Evolutionary conservation across 2,329 filamentous ascomycete species (phyloP), one percentile per base, ranked within the genome.

Genomic region (Alternaria sp.): DNA sequence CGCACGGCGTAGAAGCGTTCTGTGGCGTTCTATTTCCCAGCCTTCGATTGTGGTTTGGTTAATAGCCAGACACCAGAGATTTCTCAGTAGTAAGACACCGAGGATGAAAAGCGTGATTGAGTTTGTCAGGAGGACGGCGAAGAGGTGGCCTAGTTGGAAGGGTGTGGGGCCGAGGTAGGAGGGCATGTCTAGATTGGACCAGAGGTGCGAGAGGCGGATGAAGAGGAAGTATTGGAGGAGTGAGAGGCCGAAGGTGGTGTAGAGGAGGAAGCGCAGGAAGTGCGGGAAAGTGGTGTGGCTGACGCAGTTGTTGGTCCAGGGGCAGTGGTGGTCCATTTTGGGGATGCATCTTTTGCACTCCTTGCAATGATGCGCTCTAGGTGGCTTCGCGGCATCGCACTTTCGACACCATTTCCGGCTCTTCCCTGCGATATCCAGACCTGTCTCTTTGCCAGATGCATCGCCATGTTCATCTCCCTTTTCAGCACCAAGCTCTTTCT

Each of bases 241-340:
- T 3, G 74, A 62, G 69, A 93, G 88, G 2, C 90, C 84, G 13
- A 86, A 63, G 72, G 91, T 90, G 25, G 91, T 85, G 76, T 89
- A 94, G 66, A 88, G 76, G 46, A 96, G 83, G 81, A 96, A 95
- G 71, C 92, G 91, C 50, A 93, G 68, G 79, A 96, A 96, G 81
- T 95, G 90, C 8, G 93, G 92, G 72, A 93, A 92, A 1, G 91
- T 94, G 64, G 89, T 90, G 78, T 93, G 87, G 12, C 91, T 93
- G 57, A 96, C 91, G 82, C 93, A 96, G 80, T 94, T 95, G 64
- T 82, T 83, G 4, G 91, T 95, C 92, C 92, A 96, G 3, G 92
- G 91, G 75, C 92, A 96, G 81, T 96, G 92, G 81, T 93, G 91
- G 81, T 94, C 91, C 91, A 94, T 94, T 80, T 89, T 91, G 40